Base-by-base conservation (phyloP, 163 green algal species). In the Scenedesmus sp. region DNA sequence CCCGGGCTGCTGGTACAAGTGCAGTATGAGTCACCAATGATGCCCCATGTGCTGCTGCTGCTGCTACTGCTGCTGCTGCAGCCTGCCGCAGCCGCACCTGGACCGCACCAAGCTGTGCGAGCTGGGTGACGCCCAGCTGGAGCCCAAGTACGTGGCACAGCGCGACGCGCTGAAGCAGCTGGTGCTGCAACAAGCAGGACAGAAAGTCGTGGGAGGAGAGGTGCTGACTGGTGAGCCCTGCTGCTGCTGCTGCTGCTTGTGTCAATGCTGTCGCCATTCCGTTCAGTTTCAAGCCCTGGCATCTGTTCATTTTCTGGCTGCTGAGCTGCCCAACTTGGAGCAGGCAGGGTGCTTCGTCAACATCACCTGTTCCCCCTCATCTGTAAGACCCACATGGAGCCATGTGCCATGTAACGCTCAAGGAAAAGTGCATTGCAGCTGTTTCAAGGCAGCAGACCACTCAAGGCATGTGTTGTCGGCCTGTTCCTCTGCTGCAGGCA, bases 41-140 rank as follows among this genome's bases (percentile, higher is more conserved):
- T 65, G 53, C 53, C 18, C 3, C 53, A 30, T 22, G 15, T 65
- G 53, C 3, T 65, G 53, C 53, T 65, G 53, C 59, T 72, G 22
- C 24, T 35, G 13, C 59, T 35, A 3, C 59, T 72, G 22, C 30
- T 76, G 65, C 65, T 76, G 94, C 78, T 96, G 96, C 86, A 95
- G 94, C 44, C 93, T 98, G 78, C 93, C 92, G 10, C 97, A 99
- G 95, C 98, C 98, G 0, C 98, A 99, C 94, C 92, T 99, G 73
- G 94, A 99, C 84, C 94, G 98, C 83, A 99, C 98, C 13, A 91
- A 91, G 73, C 94, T 99, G 79, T 99, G 98, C 86, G 94, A 98
- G 78, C 92, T 99, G 61, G 59, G 72, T 0, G 98, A 99, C 80
- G 49, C 51, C 1, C 91, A 97, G 59, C 95, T 99, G 79, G 97